phyloP scores from a whole-genome alignment of 1,284 basidiomycete genomes.

The Tilletiaria anomala region DNA sequence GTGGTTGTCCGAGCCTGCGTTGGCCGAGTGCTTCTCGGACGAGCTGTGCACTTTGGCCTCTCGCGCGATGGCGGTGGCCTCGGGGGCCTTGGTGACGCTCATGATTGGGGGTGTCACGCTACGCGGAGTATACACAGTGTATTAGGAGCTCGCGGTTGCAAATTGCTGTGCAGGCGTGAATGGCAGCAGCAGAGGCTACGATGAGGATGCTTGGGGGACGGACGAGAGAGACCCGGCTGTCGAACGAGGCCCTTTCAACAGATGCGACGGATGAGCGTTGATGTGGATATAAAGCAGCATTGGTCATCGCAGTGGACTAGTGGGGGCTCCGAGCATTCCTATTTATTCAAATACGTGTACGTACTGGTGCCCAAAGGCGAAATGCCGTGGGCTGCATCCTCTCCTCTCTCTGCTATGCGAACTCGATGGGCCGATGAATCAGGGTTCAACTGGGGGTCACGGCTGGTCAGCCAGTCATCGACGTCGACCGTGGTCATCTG shows the following conservation, averaged over 20 bases:
- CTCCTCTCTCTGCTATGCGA: conserved; percentile 97
- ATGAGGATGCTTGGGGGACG: too few relatives aligned
- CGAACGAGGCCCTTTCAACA: too few relatives aligned
- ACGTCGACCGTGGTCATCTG: conserved; percentile 98
- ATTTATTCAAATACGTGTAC: conserved; percentile 58
- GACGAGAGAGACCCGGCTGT: too few relatives aligned
- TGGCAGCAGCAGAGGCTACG: too few relatives aligned
- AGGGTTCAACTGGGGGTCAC: conserved; percentile 77
- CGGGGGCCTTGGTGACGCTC: background rate
- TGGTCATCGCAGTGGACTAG: conserved; percentile 56
- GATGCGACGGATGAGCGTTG: conserved; percentile 41
- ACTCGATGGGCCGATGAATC: conserved; percentile 72
- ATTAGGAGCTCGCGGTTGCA: too few relatives aligned
- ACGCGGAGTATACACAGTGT: too few relatives aligned
- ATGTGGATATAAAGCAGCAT: conserved; percentile 41
- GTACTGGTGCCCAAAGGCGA: conserved; percentile 35
- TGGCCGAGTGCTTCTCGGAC: background rate
- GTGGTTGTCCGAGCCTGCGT: background rate
- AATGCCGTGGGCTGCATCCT: conserved; percentile 40
- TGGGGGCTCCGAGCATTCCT: conserved; percentile 87
- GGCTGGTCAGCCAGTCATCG: conserved; percentile 77
- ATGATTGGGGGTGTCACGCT: too few relatives aligned
- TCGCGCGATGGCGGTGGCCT: background rate
- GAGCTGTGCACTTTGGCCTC: background rate
- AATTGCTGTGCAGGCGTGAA: too few relatives aligned